Conservation (phyloP, 345 rosid species). For the Passiflora organensis region DNA sequence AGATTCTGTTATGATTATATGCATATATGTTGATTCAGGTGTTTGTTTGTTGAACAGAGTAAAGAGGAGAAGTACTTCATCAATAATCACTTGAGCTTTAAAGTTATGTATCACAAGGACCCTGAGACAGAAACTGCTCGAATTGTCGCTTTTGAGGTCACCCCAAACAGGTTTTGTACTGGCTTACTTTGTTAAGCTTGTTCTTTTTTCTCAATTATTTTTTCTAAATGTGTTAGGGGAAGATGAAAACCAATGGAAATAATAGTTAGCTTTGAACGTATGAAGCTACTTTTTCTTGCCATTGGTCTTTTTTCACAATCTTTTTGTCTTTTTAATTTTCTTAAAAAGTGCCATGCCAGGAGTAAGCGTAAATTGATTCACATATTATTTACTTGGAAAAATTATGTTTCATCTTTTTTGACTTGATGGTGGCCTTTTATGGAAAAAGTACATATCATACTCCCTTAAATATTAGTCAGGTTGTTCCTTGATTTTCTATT, state of each 20-base stretch:
- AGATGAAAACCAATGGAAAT: neutral
- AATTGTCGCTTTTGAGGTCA: constrained; percentile 96
- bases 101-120: constrained; percentile 91
- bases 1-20: constrained; percentile 5
- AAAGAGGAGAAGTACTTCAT: constrained; percentile 93
- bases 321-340: no score
- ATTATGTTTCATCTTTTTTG: no score
- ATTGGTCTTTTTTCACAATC: no score
- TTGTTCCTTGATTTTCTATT: neutral
- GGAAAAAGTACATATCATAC: no score
- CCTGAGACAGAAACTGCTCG: constrained; percentile 74
- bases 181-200: constrained; percentile 6
- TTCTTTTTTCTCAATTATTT: neutral
- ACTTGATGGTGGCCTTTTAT: no score
- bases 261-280: no score
- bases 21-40: constrained; percentile 7
- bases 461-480: no score
- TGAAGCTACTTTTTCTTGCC: no score
- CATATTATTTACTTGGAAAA: no score
- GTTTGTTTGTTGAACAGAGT: constrained; percentile 51
- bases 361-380: no score
- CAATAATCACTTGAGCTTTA: constrained; percentile 89
- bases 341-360: no score
- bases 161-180: constrained; percentile 65
- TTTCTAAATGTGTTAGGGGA: neutral